Percentiles rank a stretch among this genome's conserved stretches.
Evolutionary conservation across 257 asterid species (phyloP).

Genomic region (Cruciata laevipes): DNA sequence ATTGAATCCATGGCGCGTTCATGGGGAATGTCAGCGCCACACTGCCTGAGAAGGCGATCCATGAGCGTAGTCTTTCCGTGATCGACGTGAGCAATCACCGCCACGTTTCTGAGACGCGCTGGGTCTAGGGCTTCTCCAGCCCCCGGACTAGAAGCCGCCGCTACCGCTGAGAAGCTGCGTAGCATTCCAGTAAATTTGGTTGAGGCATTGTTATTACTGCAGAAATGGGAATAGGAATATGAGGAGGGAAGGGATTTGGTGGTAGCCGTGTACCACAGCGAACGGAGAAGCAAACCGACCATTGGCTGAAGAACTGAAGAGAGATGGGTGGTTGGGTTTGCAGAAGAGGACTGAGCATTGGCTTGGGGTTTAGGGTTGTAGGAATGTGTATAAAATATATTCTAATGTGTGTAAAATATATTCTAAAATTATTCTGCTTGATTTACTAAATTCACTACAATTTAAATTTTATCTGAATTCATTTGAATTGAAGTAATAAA

Average conservation of each 20-base stretch:
- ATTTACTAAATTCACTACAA: too few species aligned
- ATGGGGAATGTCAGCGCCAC: conserved; percentile 95
- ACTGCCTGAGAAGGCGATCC: conserved; percentile 96
- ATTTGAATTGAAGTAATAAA: too few species aligned
- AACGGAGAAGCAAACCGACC: conserved; percentile 63
- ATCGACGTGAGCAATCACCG: conserved; percentile 96
- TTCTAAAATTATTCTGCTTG: too few species aligned
- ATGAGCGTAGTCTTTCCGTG: conserved; percentile 98
- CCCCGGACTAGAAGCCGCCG: conserved; percentile 38
- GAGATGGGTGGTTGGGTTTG: not conserved
- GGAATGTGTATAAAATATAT: too few species aligned
- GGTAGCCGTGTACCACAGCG: conserved; percentile 49
- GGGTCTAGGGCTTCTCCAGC: conserved; percentile 51
- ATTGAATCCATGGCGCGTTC: conserved; percentile 93
- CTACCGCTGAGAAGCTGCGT: conserved; percentile 44
- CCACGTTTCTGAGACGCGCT: conserved; percentile 66
- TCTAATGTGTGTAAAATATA: too few species aligned
- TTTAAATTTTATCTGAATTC: too few species aligned
- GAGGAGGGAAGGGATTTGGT: conserved; percentile 23
- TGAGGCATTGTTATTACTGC: conserved; percentile 7
- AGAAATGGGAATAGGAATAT: conserved; percentile 17
- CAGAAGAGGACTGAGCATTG: not conserved
- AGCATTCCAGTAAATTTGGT: conserved; percentile 23
- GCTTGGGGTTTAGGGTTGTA: conserved; percentile 6
- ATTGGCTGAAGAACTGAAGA: conserved; percentile 16